Evolutionary conservation across 228 moss, liverwort and hornwort genomes (phyloP).

Genomic region (Sphagnum magellanicum): DNA sequence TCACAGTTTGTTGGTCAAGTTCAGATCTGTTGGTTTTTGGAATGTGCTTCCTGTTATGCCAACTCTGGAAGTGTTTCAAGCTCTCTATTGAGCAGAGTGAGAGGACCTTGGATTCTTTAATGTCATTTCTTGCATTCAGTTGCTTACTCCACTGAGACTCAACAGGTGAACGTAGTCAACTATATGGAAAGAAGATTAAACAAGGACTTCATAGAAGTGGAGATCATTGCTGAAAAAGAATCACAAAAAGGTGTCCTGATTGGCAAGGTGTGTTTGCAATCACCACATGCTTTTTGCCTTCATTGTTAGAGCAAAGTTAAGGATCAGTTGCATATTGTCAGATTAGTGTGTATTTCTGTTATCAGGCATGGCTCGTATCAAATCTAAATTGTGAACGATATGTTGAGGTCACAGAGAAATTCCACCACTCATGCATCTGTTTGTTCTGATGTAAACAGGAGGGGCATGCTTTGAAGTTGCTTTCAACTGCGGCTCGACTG

Average conservation of each 20-base stretch:
- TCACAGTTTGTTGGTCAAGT: not conserved
- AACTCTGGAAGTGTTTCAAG: too few relatives aligned
- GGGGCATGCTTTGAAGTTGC: slow-evolving; percentile 64
- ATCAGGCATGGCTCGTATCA: too few relatives aligned
- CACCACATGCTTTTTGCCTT: not conserved
- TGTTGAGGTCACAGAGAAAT: too few relatives aligned
- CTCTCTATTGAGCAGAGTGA: too few relatives aligned
- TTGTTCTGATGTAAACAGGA: slow-evolving; percentile 22
- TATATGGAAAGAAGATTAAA: slow-evolving; percentile 60
- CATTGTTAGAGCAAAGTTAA: not conserved
- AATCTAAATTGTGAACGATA: too few relatives aligned
- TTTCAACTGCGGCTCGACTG: slow-evolving; percentile 82
- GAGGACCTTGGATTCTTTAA: too few relatives aligned
- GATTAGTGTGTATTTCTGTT: too few relatives aligned
- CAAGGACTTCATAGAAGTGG: slow-evolving; percentile 84
- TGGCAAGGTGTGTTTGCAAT: slow-evolving; percentile 52
- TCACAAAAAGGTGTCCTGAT: slow-evolving; percentile 71
- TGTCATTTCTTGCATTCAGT: not conserved
- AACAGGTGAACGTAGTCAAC: slow-evolving; percentile 77
- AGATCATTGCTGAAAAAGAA: slow-evolving; percentile 79
- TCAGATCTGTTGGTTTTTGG: not conserved
- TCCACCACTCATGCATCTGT: too few relatives aligned
- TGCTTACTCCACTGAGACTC: not conserved
- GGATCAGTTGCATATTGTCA: too few relatives aligned
- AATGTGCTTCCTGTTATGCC: not conserved